Base-by-base conservation (phyloP, 2,329 filamentous ascomycete genomes). In the Albifimbria verrucaria region DNA sequence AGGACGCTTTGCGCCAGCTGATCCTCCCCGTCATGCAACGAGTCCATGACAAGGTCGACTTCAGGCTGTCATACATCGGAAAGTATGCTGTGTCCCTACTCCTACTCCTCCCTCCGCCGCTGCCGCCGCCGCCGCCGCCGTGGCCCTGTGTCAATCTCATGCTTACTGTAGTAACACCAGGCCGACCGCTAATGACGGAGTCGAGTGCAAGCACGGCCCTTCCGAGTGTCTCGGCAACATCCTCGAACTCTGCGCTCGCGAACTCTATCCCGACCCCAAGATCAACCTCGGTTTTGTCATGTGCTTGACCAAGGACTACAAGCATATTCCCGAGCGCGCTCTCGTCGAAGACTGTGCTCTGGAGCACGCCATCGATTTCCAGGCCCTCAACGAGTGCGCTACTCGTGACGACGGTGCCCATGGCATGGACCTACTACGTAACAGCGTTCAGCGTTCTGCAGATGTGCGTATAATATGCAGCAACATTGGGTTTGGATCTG, bases 141-240 rank as follows among this genome's bases (percentile, higher is more conserved):
- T n/a, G n/a, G n/a, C n/a, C n/a, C n/a, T n/a, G n/a, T n/a, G n/a
- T n/a, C n/a, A n/a, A n/a, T n/a, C n/a, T n/a, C n/a, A n/a, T n/a
- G n/a, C n/a, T n/a, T n/a, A n/a, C n/a, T n/a, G n/a, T 54, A 9
- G 48, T 28, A 15, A 23, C 41, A 11, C 25, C 80, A 88, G 72
- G 62, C 86, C 73, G 73, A 86, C 89, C 49, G 78, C 86, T 57
- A 88, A 94, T 62, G 90, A 92, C 62, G 92, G 91, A 51, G 87
- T 97, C 55, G 78, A 84, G 28, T 99, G 94, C 77, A 93, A 80
- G 74, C 94, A 99, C 69, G 94, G 94, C 7, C 89, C 92, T 5
- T 80, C 80, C 42, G 94, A 99, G 74, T 99, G 82, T 70, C 83
- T 97, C 64, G 94, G 94, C 56, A 92, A 99, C 73, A 96, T 96